Conservation (phyloP, 1,284 basidiomycete species). For the Ceratobasidium sp. region DNA sequence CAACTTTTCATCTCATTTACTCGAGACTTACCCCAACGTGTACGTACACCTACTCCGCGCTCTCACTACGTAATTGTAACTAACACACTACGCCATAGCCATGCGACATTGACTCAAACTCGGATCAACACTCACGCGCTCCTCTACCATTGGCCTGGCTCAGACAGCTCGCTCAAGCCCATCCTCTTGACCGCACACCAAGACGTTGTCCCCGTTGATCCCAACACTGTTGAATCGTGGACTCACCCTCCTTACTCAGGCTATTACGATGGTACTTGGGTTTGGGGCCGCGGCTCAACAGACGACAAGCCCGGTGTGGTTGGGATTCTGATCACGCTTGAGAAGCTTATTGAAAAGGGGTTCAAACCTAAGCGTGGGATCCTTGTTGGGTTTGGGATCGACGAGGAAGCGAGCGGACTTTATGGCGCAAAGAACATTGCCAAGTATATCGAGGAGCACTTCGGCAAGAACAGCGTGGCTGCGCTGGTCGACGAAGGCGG, state of each 20-base stretch:
- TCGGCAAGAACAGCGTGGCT: constrained; percentile 59
- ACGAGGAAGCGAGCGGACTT: constrained; percentile 61
- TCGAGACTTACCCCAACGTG: constrained; percentile 57
- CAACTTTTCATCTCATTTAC: constrained; percentile 58
- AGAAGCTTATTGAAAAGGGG: constrained; percentile 61
- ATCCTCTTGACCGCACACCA: constrained; percentile 62
- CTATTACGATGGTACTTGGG: constrained; percentile 60
- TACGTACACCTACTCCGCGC: constrained; percentile 6
- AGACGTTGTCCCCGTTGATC: constrained; percentile 66
- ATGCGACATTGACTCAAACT: constrained; percentile 56
- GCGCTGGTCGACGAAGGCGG: constrained; percentile 62
- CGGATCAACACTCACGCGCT: constrained; percentile 60
- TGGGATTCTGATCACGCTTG: constrained; percentile 53
- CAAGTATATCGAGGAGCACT: constrained; percentile 55
- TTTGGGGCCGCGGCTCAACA: constrained; percentile 65
- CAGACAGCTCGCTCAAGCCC: constrained; percentile 56
- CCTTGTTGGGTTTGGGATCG: constrained; percentile 64
- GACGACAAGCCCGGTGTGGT: constrained; percentile 60
- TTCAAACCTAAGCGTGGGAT: constrained; percentile 60
- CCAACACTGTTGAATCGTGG: constrained; percentile 63
- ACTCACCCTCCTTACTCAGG: constrained; percentile 64
- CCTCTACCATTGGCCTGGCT: constrained; percentile 62
- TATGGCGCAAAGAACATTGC: constrained; percentile 52
- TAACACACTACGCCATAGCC: constrained; percentile 49
- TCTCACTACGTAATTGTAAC: too few relatives aligned